Base-by-base conservation (phyloP, 108 stramenopile genomes). In the Mayamaea pseudoterrestris region DNA sequence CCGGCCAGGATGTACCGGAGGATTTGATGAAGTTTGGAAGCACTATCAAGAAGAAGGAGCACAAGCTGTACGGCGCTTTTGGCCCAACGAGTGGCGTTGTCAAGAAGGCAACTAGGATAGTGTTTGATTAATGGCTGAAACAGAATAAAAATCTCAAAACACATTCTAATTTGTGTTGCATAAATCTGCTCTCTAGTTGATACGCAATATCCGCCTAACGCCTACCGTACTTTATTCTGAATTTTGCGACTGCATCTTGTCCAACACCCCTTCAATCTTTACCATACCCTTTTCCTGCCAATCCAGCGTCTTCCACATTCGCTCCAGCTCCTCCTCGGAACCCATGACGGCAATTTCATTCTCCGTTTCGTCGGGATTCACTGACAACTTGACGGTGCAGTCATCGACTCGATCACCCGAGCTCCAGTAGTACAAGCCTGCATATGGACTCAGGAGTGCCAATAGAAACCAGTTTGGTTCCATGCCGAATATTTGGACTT, bases 21-120 rank as follows among this genome's bases (percentile, higher is more conserved):
- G 93, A 73, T 20, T 60, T 97, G 20, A 67, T 92, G 72, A 86
- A 83, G 55, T 99, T 97, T 71, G 96, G 96, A 7, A 94, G 93
- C 52, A 93, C 94, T 9, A 96, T 97, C 30, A 99, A 99, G 66
- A 97, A 97, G 83, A 99, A 99, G 84, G 93, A 96, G 61, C 94
- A 97, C 80, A 99, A 96, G 52, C 56, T 97, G 27, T 99, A 99
- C 51, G 96, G 98, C 14, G 93, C 73, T 40, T 96, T 95, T 71
- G 90, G 90, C 13, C 91, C 93, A 7, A 85, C 66, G 50, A 50
- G 50, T 8, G 80, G 77, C 14, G 77, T 86, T 35, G 83, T 69
- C 65, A 75, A 75, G 59, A 53, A 69, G 35, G 74, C 68, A 1
- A 63, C 61, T 24, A 69, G 60, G 44, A 75, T 69, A 27, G 50